Conservation (phyloP, 176 grass and related monocot genomes). For the Carex scoparia region DNA sequence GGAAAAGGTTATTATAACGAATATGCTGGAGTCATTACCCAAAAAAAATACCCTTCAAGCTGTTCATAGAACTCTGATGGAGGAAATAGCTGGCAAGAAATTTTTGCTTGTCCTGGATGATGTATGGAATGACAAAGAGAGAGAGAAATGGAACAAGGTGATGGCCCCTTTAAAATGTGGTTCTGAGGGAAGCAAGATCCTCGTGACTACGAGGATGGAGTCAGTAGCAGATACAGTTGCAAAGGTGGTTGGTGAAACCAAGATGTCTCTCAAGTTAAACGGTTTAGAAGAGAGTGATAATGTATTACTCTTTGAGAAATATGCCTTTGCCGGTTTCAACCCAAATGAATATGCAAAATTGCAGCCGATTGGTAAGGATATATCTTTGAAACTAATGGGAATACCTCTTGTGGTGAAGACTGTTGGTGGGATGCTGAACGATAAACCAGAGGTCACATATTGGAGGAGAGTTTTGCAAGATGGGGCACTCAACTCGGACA, state of each 20-base stretch:
- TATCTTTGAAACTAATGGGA: slow-evolving; percentile 18
- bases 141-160: neutral
- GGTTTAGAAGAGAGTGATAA: slow-evolving; percentile 17
- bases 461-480: neutral
- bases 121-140: slow-evolving; percentile 26
- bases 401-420: slow-evolving; percentile 25
- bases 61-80: slow-evolving; percentile 4
- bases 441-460: neutral
- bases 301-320: slow-evolving; percentile 25
- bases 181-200: slow-evolving; percentile 16
- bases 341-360: slow-evolving; percentile 5
- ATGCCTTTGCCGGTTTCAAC: slow-evolving; percentile 15
- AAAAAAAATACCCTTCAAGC: neutral
- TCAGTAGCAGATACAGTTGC: slow-evolving; percentile 18
- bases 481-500: neutral
- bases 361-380: neutral
- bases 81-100: neutral
- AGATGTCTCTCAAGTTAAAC: neutral
- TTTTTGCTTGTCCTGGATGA: slow-evolving; percentile 30
- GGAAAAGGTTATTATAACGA: neutral
- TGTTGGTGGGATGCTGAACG: slow-evolving; percentile 14
- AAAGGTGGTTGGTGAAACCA: neutral
- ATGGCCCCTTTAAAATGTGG: slow-evolving; percentile 7
- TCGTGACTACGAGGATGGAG: slow-evolving; percentile 24
- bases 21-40: slow-evolving; percentile 10